phyloP scores from a whole-genome alignment of 768 basidiomycete genomes.

The Tulasnella sp. region DNA sequence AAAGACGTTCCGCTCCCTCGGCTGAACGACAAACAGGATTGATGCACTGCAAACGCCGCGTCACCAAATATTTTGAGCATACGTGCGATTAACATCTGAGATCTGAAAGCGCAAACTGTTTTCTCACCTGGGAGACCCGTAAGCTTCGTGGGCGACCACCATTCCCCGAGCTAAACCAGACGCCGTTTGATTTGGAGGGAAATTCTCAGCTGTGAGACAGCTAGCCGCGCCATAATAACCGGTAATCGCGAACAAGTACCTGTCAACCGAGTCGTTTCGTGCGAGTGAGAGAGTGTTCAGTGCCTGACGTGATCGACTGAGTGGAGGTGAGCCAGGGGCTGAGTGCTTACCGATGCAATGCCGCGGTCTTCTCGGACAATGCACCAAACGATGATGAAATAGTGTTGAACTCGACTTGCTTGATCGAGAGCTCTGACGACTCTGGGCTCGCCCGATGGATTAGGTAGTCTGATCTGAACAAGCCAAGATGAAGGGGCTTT shows the following conservation, averaged over 20 bases:
- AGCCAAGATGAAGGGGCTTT: slow-evolving; percentile 78
- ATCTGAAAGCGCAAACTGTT: neutral
- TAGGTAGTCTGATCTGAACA: slow-evolving; percentile 94
- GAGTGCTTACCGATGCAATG: slow-evolving; percentile 66
- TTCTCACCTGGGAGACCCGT: slow-evolving; percentile 54
- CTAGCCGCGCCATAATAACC: slow-evolving; percentile 62
- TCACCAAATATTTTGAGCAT: slow-evolving; percentile 12
- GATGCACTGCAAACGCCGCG: slow-evolving; percentile 42
- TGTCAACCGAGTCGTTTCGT: slow-evolving; percentile 36
- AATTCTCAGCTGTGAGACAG: slow-evolving; percentile 50
- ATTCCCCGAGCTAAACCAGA: slow-evolving; percentile 69
- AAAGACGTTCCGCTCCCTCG: slow-evolving; percentile 87
- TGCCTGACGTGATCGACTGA: slow-evolving; percentile 4
- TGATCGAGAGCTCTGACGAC: slow-evolving; percentile 48
- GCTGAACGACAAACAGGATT: slow-evolving; percentile 87
- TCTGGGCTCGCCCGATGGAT: slow-evolving; percentile 53
- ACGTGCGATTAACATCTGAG: neutral
- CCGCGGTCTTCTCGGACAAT: slow-evolving; percentile 62
- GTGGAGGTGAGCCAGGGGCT: slow-evolving; percentile 4
- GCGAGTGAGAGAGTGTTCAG: neutral
- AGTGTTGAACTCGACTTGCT: slow-evolving; percentile 98
- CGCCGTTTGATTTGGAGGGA: slow-evolving; percentile 71
- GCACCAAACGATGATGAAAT: slow-evolving; percentile 89
- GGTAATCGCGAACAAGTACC: slow-evolving; percentile 65
- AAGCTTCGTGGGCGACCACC: slow-evolving; percentile 73